Conservation (phyloP, 306 rosid genomes). For the Fagus crenata region DNA sequence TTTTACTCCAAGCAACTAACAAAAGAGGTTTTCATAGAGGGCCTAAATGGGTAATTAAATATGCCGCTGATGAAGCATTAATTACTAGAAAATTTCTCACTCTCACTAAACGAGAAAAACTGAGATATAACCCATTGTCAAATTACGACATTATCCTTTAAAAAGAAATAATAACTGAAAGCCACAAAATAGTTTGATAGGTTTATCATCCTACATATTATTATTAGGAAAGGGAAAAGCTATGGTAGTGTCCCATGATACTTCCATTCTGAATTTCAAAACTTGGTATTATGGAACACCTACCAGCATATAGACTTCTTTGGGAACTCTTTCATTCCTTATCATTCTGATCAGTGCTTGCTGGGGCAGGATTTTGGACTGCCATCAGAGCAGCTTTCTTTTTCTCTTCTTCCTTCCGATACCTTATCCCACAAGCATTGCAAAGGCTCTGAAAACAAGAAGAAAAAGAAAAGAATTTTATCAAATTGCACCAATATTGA, state of each 20-base stretch:
- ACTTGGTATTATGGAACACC: neutral
- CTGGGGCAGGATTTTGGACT: neutral
- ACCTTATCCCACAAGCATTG: conserved; percentile 36
- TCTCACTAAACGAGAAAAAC: neutral
- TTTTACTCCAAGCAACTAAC: too few relatives aligned
- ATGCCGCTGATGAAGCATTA: too few relatives aligned
- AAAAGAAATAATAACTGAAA: neutral
- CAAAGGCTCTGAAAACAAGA: conserved; percentile 24
- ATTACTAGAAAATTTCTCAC: too few relatives aligned
- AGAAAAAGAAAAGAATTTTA: neutral
- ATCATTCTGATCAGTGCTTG: neutral
- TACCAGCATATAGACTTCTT: neutral
- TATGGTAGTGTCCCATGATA: neutral
- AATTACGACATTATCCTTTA: neutral
- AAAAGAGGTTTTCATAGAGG: too few relatives aligned
- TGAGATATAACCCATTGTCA: neutral
- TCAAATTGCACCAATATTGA: neutral
- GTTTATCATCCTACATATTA: neutral
- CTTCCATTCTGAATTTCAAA: neutral
- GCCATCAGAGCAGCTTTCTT: conserved; percentile 8
- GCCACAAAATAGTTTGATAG: neutral
- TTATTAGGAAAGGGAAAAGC: neutral
- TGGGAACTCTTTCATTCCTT: neutral
- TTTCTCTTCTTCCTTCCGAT: conserved; percentile 23
- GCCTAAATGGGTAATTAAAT: too few relatives aligned